Evolutionary conservation across 148 eudicot species (phyloP).

Genomic region (Simmondsia chinensis): DNA sequence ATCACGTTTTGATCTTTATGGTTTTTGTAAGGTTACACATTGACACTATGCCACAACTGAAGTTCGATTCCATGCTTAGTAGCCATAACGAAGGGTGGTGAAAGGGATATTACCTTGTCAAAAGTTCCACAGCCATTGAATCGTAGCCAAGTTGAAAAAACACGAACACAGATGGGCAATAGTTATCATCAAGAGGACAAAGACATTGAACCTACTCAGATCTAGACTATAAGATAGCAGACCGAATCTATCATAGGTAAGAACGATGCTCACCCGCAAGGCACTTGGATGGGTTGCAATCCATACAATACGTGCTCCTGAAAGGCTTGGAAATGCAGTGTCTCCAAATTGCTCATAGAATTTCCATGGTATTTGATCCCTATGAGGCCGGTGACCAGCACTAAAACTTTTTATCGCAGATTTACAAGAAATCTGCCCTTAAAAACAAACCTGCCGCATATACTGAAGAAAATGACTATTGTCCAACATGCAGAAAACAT

Average conservation of each 20-base stretch:
- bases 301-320: constrained; percentile 94
- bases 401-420: constrained; percentile 72
- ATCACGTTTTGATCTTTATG: no score
- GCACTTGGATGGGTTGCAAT: constrained; percentile 98
- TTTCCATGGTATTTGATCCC: constrained; percentile 99
- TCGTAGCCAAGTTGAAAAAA: constrained; percentile 87
- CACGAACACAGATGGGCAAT: background rate
- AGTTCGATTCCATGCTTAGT: no score
- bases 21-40: no score
- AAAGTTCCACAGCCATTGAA: constrained; percentile 71
- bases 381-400: constrained; percentile 69
- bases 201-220: no score
- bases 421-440: constrained; percentile 79
- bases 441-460: constrained; percentile 59
- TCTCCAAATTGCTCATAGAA: constrained; percentile 75
- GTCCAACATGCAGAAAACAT: background rate
- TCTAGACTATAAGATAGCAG: no score
- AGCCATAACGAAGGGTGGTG: no score
- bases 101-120: constrained; percentile 46
- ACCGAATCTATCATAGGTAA: no score
- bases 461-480: no score
- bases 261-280: constrained; percentile 53
- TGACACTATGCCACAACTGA: no score
- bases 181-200: no score
- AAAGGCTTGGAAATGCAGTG: constrained; percentile 72